These are phyloP conservation scores for Aspergillus fumigatus DNA, from an alignment of 2,329 filamentous ascomycete genomes.

Conservation along the genomic window DNA sequence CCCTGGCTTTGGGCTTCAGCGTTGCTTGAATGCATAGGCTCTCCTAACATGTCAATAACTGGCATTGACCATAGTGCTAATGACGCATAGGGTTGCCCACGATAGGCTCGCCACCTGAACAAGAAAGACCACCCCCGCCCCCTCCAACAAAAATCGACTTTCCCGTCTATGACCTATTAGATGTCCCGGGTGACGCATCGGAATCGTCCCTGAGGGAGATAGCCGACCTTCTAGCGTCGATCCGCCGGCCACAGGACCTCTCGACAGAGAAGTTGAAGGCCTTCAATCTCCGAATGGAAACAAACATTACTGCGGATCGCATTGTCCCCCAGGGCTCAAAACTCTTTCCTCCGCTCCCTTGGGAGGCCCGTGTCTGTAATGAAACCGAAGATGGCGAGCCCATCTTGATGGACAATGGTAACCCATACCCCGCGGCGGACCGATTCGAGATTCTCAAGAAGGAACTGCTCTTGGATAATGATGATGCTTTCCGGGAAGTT, in stretches of 20 bases:
- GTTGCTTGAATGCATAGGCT: background rate
- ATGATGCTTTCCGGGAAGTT: conserved; percentile 55
- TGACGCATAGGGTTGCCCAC: conserved; percentile 26
- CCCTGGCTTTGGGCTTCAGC: background rate
- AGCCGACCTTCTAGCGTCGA: conserved; percentile 41
- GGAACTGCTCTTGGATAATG: conserved; percentile 53
- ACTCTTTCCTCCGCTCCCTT: conserved; percentile 36
- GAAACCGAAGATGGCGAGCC: conserved; percentile 23
- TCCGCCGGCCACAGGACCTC: conserved; percentile 40
- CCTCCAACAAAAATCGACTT: conserved; percentile 50
- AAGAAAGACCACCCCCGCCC: conserved; percentile 47
- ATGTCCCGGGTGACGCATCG: conserved; percentile 29
- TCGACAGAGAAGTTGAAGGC: conserved; percentile 34
- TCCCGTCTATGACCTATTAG: conserved; percentile 42
- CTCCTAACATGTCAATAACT: background rate
- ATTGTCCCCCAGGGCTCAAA: conserved; percentile 35
- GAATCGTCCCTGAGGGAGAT: conserved; percentile 35
- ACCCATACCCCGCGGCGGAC: conserved; percentile 43
- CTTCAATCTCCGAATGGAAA: conserved; percentile 39
- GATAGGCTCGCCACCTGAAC: conserved; percentile 30
- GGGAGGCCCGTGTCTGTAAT: conserved; percentile 21
- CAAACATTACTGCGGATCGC: conserved; percentile 30
- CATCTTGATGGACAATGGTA: conserved; percentile 45
- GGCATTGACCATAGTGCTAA: conserved; percentile 10
- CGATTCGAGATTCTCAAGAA: conserved; percentile 46